Percentiles rank a stretch among this genome's conserved stretches.
Conservation (phyloP, 225 moss, liverwort and hornwort genomes). For the Asterella californica region DNA sequence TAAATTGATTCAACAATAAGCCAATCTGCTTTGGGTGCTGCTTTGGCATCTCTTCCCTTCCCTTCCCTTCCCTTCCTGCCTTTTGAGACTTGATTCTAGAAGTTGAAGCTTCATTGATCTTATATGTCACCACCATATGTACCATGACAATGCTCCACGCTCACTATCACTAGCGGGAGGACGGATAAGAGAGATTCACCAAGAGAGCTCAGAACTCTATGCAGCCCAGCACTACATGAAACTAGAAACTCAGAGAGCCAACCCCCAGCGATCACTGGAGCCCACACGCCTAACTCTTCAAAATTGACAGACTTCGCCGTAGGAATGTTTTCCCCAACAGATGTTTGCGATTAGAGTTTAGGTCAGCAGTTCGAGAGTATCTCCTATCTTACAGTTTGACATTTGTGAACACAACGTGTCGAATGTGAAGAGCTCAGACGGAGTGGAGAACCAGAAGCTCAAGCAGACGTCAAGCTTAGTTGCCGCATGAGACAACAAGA, state of each 20-base stretch:
- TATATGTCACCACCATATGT: neutral
- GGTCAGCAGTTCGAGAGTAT: too few relatives aligned
- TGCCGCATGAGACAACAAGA: too few relatives aligned
- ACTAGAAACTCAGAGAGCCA: neutral
- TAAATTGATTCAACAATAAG: neutral
- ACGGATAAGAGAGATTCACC: neutral
- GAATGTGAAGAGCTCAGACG: too few relatives aligned
- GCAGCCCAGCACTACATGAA: neutral
- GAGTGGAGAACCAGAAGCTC: too few relatives aligned
- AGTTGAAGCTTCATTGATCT: neutral
- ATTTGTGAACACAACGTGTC: too few relatives aligned
- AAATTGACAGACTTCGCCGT: neutral
- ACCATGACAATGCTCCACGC: neutral
- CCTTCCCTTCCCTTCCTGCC: neutral
- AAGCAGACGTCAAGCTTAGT: too few relatives aligned
- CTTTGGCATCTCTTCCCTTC: neutral
- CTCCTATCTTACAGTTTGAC: too few relatives aligned
- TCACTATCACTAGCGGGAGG: neutral
- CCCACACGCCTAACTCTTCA: constrained; percentile 6
- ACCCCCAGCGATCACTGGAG: neutral
- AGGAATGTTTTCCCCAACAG: too few relatives aligned
- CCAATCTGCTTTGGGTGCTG: neutral
- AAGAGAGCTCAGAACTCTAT: neutral
- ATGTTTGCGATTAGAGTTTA: too few relatives aligned
- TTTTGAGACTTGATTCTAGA: neutral